A percentile compares a stretch with the other conserved stretches of the same genome.
Evolutionary conservation across 176 grass and related monocot genomes (phyloP).

Genomic region (Oryza longistaminata): DNA sequence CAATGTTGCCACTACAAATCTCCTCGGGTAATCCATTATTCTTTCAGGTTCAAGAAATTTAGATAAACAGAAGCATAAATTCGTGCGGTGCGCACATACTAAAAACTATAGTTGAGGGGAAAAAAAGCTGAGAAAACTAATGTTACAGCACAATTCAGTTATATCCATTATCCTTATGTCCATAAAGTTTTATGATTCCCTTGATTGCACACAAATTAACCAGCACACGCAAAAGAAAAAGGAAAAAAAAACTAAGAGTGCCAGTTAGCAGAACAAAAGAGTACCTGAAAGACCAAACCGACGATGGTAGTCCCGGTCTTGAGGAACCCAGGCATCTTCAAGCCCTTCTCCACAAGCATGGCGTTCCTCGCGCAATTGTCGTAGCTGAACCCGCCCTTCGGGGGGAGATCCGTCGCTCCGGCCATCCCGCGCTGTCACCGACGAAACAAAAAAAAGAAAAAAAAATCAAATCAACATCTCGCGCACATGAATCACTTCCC

Average conservation of each 20-base stretch:
- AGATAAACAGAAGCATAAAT: no score
- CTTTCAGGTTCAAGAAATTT: no score
- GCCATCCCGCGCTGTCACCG: conserved; percentile 57
- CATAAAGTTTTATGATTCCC: not conserved
- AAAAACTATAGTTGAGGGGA: no score
- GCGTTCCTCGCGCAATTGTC: conserved; percentile 70
- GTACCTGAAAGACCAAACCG: conserved; percentile 80
- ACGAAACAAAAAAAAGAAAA: not conserved
- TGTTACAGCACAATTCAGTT: not conserved
- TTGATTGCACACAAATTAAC: not conserved
- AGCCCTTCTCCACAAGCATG: conserved; percentile 65
- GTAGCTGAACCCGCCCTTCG: conserved; percentile 89
- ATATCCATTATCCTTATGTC: no score
- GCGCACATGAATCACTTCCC: not conserved
- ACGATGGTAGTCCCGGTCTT: conserved; percentile 98
- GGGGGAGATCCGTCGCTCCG: conserved; percentile 54
- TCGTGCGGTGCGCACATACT: no score
- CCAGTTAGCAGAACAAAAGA: not conserved
- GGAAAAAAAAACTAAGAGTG: not conserved
- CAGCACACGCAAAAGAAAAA: no score
- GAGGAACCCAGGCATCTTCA: conserved; percentile 58
- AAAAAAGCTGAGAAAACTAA: not conserved
- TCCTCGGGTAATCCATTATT: not conserved
- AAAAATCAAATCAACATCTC: not conserved
- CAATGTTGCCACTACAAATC: not conserved